Evolutionary conservation across 1,139 yeast genomes (phyloP), one percentile per base, ranked within the genome.

Genomic region (Magnusiomyces suaveolens): DNA sequence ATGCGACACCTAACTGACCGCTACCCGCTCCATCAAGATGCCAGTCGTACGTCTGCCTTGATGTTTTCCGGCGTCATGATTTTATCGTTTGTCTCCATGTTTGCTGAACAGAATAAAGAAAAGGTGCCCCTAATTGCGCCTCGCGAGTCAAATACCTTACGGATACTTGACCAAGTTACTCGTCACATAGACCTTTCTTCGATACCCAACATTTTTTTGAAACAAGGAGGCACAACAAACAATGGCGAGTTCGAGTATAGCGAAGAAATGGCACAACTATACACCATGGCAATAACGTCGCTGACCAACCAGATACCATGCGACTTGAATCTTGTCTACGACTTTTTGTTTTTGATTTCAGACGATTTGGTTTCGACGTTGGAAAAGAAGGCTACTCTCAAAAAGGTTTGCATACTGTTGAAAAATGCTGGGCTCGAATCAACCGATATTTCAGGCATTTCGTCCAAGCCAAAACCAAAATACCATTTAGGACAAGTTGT

Each of bases 331-430:
- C 33, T 54, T 20, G 43, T 50, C 14, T 49, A 52, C 10, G 57
- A 54, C 24, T 52, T 54, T 36, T 24, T 54, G 16, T 46, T 52
- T 14, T 52, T 52, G 12, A 29, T 52, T n/a, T 46, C 53, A 2
- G 52, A 53, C 1, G 36, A 50, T 3, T 16, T n/a, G 6, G 29
- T 47, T 6, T 8, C 36, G 1, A 36, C 18, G 1, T 48, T 18
- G 1, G 56, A 51, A 18, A 51, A 52, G 18, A n/a, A 20, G 12
- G 14, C 29, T 29, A 36, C 48, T 20, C 20, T 52, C 6, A 18
- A 26, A 25, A 14, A 29, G 29, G 29, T 52, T 20, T 32, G 46
- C 25, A 26, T n/a, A 10, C 48, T 24, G 33, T 48, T 52, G 3
- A 18, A 47, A 16, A 21, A 49, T 43, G 24, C 39, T 20, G 41